These are phyloP conservation scores for Corchorus capsularis DNA, from an alignment of 345 rosid genomes.

Conservation along the genomic window DNA sequence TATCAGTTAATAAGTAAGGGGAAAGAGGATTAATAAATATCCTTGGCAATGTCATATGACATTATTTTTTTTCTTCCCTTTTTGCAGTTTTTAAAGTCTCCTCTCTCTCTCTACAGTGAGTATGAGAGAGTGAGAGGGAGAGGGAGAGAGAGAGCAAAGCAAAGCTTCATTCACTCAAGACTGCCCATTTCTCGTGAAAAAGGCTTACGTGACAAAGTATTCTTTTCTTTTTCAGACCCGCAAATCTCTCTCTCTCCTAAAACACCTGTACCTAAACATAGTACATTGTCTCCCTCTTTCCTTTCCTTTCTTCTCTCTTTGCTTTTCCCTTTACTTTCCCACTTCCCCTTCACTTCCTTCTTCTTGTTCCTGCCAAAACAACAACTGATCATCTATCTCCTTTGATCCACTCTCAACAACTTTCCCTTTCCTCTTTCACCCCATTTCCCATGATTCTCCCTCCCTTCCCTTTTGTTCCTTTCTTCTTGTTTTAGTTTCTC, in stretches of 20 bases:
- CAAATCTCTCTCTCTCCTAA: slow-evolving; percentile 29
- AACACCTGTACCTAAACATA: slow-evolving; percentile 23
- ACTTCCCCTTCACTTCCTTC: slow-evolving; percentile 33
- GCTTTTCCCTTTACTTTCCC: not conserved
- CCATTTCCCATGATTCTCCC: slow-evolving; percentile 40
- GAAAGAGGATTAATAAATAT: slow-evolving; percentile 14
- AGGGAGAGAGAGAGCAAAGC: slow-evolving; percentile 20
- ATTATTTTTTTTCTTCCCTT: not conserved
- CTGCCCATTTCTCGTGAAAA: slow-evolving; percentile 78
- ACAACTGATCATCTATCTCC: slow-evolving; percentile 18
- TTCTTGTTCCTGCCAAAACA: slow-evolving; percentile 40
- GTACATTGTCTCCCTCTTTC: slow-evolving; percentile 5
- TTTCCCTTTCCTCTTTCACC: slow-evolving; percentile 23
- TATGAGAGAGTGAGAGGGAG: slow-evolving; percentile 11
- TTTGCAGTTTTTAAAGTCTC: slow-evolving; percentile 16
- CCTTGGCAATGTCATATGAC: slow-evolving; percentile 13
- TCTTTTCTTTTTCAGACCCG: slow-evolving; percentile 43
- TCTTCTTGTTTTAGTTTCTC: slow-evolving; percentile 26
- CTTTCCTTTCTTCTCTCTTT: not conserved
- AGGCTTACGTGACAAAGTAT: slow-evolving; percentile 34
- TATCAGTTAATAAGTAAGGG: too few relatives aligned
- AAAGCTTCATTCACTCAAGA: slow-evolving; percentile 50
- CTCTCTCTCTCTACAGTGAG: too few relatives aligned
- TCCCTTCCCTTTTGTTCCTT: slow-evolving; percentile 33
- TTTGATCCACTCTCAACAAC: slow-evolving; percentile 17